Evolutionary conservation across 2,329 filamentous ascomycete genomes (phyloP).

Genomic region (Dryadomyces quercivorus): DNA sequence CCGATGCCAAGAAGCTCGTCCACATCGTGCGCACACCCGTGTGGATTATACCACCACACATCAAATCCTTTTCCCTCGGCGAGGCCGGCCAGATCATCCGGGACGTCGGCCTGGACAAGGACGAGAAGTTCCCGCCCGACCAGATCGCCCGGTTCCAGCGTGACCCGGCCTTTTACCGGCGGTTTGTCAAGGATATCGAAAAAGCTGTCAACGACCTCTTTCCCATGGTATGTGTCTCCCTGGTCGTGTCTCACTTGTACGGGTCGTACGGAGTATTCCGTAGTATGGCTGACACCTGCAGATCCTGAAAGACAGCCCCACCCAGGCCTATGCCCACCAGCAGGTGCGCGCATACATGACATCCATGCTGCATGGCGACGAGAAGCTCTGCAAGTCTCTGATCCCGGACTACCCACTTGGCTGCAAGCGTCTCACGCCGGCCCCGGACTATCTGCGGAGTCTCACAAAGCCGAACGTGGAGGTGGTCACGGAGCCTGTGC

Average conservation of each 20-base stretch:
- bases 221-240: conserved; percentile 24
- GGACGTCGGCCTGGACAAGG: conserved; percentile 27
- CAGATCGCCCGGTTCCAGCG: conserved; percentile 35
- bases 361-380: conserved; percentile 31
- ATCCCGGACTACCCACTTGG: conserved; percentile 38
- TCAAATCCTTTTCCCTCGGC: conserved; percentile 25
- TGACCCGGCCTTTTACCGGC: conserved; percentile 31
- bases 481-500: conserved; percentile 32
- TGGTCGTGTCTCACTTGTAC: not conserved
- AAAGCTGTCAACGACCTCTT: conserved; percentile 30
- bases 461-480: conserved; percentile 34
- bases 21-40: conserved; percentile 28
- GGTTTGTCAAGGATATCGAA: conserved; percentile 35
- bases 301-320: conserved; percentile 26
- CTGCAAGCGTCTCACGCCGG: conserved; percentile 37
- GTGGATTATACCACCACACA: conserved; percentile 26
- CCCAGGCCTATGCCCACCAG: conserved; percentile 27
- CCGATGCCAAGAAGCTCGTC: conserved; percentile 23
- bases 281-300: conserved; percentile 11
- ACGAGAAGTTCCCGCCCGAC: conserved; percentile 28
- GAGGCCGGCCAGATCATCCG: conserved; percentile 23
- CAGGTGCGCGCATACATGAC: conserved; percentile 35
- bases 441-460: conserved; percentile 34
- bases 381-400: conserved; percentile 34
- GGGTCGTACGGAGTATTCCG: too few relatives aligned